A percentile compares a stretch with the other conserved stretches of the same genome.
Conservation (phyloP, 192 early-diverging fungal genomes). For the Lobosporangium transversale region DNA sequence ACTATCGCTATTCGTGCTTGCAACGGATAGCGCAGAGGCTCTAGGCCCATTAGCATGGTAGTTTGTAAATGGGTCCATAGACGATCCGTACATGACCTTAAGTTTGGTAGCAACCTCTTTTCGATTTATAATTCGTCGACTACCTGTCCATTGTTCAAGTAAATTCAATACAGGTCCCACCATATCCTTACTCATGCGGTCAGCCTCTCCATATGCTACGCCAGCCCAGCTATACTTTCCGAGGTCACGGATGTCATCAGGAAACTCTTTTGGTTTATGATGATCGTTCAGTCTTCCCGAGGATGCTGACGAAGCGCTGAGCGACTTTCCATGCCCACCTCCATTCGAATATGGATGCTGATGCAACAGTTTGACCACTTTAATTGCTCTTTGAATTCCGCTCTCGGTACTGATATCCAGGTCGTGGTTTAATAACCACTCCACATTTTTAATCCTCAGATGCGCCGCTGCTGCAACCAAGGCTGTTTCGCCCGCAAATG, state of each 20-base stretch:
- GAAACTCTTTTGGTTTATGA: background rate
- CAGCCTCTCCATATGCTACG: conserved; percentile 38
- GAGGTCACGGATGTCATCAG: conserved; percentile 32
- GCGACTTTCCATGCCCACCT: conserved; percentile 4
- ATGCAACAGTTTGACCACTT: conserved; percentile 43
- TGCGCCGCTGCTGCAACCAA: conserved; percentile 50
- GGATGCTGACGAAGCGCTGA: background rate
- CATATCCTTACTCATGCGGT: conserved; percentile 39
- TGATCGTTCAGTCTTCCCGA: background rate
- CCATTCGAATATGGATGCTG: background rate
- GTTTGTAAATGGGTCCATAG: conserved; percentile 24
- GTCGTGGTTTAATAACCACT: conserved; percentile 46
- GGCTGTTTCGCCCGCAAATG: conserved; percentile 46
- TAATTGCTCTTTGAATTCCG: conserved; percentile 38
- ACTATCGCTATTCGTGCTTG: conserved; percentile 33
- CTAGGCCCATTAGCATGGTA: conserved; percentile 7
- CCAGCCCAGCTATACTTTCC: conserved; percentile 53
- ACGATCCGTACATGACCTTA: conserved; percentile 42
- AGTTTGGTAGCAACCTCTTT: conserved; percentile 47
- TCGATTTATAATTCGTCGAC: conserved; percentile 15
- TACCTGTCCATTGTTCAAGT: conserved; percentile 37
- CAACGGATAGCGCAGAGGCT: conserved; percentile 9
- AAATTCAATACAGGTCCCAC: conserved; percentile 38
- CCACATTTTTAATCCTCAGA: conserved; percentile 46
- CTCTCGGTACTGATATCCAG: conserved; percentile 38